phyloP scores from a whole-genome alignment of 2,329 filamentous ascomycete species.

The Metarhizium album region DNA sequence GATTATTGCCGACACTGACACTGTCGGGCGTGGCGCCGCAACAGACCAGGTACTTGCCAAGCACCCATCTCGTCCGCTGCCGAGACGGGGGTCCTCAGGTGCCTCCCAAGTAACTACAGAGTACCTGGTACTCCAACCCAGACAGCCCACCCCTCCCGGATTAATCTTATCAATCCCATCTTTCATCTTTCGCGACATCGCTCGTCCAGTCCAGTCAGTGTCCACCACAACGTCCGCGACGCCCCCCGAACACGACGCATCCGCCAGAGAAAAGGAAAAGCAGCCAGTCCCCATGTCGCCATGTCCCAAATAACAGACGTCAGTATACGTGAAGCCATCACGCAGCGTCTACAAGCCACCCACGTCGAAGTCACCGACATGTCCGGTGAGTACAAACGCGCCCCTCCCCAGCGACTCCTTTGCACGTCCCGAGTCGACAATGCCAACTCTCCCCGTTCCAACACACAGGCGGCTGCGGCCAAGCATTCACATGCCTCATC shows the following conservation, averaged over 20 bases:
- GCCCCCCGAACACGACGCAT: neutral
- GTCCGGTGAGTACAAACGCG: constrained; percentile 53
- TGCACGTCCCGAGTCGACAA: too few relatives aligned
- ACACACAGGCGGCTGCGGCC: constrained; percentile 45
- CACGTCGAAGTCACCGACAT: constrained; percentile 86
- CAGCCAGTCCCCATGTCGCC: constrained; percentile 1
- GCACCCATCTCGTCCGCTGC: too few relatives aligned
- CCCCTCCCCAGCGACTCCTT: neutral
- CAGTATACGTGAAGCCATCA: constrained; percentile 57
- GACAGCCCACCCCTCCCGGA: neutral
- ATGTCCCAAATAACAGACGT: constrained; percentile 55
- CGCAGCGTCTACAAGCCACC: constrained; percentile 57
- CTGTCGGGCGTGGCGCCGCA: too few relatives aligned
- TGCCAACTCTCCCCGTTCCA: neutral
- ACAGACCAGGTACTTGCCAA: too few relatives aligned
- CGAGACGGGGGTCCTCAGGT: too few relatives aligned
- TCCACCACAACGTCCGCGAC: neutral
- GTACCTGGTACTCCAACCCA: neutral
- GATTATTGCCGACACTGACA: too few relatives aligned
- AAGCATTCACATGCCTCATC: constrained; percentile 48
- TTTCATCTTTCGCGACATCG: constrained; percentile 12
- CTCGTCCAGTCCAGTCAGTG: too few relatives aligned
- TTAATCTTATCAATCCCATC: constrained; percentile 26
- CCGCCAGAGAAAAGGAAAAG: neutral
- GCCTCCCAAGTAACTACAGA: too few relatives aligned